Evolutionary conservation across 768 basidiomycete genomes (phyloP).

Genomic region (Hericium rajendrae): DNA sequence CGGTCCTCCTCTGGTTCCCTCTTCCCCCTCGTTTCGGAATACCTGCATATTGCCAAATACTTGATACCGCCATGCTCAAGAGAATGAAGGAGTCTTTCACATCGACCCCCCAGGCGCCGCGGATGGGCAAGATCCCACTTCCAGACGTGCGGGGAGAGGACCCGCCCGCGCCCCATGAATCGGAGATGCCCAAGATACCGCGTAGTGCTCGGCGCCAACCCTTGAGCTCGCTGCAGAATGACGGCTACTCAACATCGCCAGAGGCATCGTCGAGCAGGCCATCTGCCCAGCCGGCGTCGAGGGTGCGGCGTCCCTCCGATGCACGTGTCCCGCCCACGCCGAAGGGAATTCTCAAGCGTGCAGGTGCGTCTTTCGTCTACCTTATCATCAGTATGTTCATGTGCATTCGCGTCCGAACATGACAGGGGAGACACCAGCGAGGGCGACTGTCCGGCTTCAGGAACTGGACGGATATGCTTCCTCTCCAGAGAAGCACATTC

Average conservation of each 20-base stretch:
- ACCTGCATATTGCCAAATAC: no score
- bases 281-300: conserved; percentile 1
- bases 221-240: neutral
- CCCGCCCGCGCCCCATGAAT: neutral
- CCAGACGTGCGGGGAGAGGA: conserved; percentile 3
- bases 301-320: neutral
- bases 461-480: conserved; percentile 11
- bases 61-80: neutral
- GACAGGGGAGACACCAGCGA: neutral
- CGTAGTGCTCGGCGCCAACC: neutral
- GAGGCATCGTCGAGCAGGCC: conserved; percentile 4
- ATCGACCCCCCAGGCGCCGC: conserved; percentile 6
- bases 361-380: conserved; percentile 6
- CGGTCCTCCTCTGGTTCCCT: neutral
- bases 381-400: no score
- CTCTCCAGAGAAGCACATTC: conserved; percentile 22
- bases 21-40: neutral
- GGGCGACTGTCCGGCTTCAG: conserved; percentile 5
- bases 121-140: conserved; percentile 10
- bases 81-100: neutral
- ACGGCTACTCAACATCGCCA: conserved; percentile 8
- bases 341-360: conserved; percentile 13
- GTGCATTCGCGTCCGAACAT: no score
- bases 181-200: neutral
- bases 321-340: neutral